phyloP scores from a whole-genome alignment of 495 filamentous ascomycete genomes.

The Massariosphaeria phaeospora region DNA sequence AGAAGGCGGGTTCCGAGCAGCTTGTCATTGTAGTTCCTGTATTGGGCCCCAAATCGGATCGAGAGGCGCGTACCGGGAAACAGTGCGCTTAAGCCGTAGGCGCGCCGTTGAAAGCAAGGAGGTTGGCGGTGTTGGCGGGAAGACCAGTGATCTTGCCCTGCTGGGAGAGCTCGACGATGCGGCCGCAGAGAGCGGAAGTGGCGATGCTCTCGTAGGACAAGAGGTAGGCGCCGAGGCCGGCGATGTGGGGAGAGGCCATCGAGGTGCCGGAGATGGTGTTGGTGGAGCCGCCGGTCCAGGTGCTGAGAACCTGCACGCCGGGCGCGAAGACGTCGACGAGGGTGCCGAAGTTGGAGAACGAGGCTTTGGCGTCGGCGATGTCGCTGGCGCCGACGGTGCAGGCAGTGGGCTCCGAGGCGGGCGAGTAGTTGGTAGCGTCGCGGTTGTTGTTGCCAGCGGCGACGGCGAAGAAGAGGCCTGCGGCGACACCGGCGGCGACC shows the following conservation, averaged over 20 bases:
- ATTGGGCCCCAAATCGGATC: too few relatives aligned
- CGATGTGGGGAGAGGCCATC: constrained; percentile 59
- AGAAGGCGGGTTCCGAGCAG: too few relatives aligned
- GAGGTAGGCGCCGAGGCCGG: constrained; percentile 46
- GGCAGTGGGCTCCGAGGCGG: constrained; percentile 34
- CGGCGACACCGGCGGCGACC: constrained; percentile 24
- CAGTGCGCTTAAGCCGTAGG: not conserved
- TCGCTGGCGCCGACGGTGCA: constrained; percentile 45
- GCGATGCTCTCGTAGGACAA: constrained; percentile 9
- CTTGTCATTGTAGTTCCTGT: too few relatives aligned
- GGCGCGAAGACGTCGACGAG: constrained; percentile 43
- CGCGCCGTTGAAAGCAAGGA: constrained; percentile 20
- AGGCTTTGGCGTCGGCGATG: constrained; percentile 31
- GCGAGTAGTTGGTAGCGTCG: constrained; percentile 28
- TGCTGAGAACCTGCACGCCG: constrained; percentile 38
- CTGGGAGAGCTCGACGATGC: constrained; percentile 14
- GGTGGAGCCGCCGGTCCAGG: constrained; percentile 28
- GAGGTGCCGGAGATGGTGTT: constrained; percentile 59
- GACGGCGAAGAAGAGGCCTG: constrained; percentile 33
- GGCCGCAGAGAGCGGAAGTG: constrained; percentile 10
- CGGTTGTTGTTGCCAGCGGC: constrained; percentile 29
- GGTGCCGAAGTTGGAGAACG: constrained; percentile 40
- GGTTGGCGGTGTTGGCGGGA: constrained; percentile 18
- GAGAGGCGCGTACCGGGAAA: too few relatives aligned
- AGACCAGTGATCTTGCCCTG: constrained; percentile 19